These are phyloP conservation scores for Henckelia pumila DNA, from an alignment of 257 asterid genomes.

Conservation along the genomic window DNA sequence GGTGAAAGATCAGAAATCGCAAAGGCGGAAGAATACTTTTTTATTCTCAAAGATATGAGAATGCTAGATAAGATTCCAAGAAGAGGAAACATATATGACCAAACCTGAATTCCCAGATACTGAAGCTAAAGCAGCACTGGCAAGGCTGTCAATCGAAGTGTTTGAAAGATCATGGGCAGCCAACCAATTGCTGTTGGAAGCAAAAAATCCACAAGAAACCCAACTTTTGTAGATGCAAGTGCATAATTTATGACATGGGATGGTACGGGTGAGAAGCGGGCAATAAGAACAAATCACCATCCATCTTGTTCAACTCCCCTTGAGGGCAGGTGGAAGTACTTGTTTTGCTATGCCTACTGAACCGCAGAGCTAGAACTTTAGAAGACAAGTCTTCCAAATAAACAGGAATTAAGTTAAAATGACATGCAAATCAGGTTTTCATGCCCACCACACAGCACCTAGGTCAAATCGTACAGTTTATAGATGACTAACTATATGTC, in stretches of 20 bases:
- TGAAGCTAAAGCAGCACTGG: conserved; percentile 82
- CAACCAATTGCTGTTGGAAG: conserved; percentile 89
- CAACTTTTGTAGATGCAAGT: conserved; percentile 78
- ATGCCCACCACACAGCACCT: background rate
- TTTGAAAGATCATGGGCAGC: conserved; percentile 96
- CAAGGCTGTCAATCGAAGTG: conserved; percentile 95
- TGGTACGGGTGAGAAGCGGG: conserved; percentile 95
- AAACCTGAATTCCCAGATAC: conserved; percentile 63
- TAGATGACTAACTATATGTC: no score
- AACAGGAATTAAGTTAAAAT: conserved; percentile 1
- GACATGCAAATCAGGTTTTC: background rate
- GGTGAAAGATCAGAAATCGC: conserved; percentile 21
- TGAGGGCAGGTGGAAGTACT: conserved; percentile 67
- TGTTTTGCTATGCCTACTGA: conserved; percentile 64
- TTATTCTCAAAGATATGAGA: conserved; percentile 79
- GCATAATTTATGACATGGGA: conserved; percentile 90
- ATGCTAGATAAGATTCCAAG: conserved; percentile 81
- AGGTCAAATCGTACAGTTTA: no score
- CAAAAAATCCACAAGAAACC: conserved; percentile 72
- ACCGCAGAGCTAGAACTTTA: conserved; percentile 58
- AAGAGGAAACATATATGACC: conserved; percentile 77
- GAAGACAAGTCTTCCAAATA: conserved; percentile 49
- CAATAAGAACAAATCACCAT: conserved; percentile 91
- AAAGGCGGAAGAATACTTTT: conserved; percentile 63
- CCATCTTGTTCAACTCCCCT: conserved; percentile 89